These are phyloP conservation scores for Pleurotus sapidus DNA, from an alignment of 768 basidiomycete genomes.

Conservation along the genomic window DNA sequence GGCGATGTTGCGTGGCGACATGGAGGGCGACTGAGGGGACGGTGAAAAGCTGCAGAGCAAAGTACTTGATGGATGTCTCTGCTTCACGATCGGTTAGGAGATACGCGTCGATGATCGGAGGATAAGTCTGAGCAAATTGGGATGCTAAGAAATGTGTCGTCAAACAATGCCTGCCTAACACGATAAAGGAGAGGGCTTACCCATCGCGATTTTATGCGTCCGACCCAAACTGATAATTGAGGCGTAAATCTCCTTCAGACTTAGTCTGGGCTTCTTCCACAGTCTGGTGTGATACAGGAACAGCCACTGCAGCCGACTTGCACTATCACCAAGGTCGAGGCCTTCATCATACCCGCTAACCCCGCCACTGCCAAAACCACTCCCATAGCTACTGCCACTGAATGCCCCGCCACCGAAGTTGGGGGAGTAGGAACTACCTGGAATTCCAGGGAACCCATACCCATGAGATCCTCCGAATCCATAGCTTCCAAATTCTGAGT, in stretches of 20 bases:
- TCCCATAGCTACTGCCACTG: neutral
- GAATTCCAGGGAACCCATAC: slow-evolving; percentile 16
- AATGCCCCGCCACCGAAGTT: neutral
- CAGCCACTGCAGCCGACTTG: slow-evolving; percentile 60
- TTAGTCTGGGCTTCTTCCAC: slow-evolving; percentile 82
- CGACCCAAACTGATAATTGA: slow-evolving; percentile 69
- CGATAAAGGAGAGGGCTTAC: slow-evolving; percentile 39
- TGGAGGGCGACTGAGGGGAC: slow-evolving; percentile 82
- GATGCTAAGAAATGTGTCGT: slow-evolving; percentile 46
- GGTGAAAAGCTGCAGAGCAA: slow-evolving; percentile 90
- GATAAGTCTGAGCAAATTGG: slow-evolving; percentile 84
- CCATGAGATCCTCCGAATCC: neutral
- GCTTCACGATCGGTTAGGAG: slow-evolving; percentile 91
- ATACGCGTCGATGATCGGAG: slow-evolving; percentile 85
- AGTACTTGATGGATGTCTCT: slow-evolving; percentile 93
- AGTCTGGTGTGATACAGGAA: slow-evolving; percentile 80
- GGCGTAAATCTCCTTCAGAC: slow-evolving; percentile 80
- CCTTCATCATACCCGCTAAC: slow-evolving; percentile 3
- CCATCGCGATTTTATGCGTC: slow-evolving; percentile 73
- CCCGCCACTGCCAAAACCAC: neutral
- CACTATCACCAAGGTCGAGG: neutral
- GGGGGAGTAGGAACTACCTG: slow-evolving; percentile 39
- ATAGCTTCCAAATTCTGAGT: slow-evolving; percentile 43
- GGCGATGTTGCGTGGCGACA: slow-evolving; percentile 68
- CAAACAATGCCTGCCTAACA: neutral